Evolutionary conservation across 140 eudicot species (phyloP).

Genomic region (Cichorium intybus): DNA sequence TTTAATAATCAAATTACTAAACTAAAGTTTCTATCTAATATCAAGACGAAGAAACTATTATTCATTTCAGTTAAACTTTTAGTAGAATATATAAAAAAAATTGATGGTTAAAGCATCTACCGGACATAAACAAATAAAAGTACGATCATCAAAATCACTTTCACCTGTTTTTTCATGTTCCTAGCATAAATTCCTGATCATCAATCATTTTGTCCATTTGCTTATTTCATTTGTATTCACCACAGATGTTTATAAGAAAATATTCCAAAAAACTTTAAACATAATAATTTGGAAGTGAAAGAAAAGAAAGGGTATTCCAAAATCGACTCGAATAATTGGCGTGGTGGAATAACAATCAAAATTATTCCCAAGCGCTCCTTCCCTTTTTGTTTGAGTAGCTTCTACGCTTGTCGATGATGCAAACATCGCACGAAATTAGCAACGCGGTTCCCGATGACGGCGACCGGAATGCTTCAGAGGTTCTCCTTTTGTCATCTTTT

Average conservation of each 20-base stretch:
- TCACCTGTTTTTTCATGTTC: slow-evolving; percentile 17
- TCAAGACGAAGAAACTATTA: not conserved
- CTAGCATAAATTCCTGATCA: not conserved
- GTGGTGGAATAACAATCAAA: slow-evolving; percentile 7
- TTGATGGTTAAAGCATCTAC: not conserved
- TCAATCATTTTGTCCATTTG: slow-evolving; percentile 1
- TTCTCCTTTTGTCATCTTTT: slow-evolving; percentile 13
- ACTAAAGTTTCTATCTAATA: no score
- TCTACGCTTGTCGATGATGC: slow-evolving; percentile 26
- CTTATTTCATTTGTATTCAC: not conserved
- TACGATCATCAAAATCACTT: not conserved
- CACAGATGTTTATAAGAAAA: not conserved
- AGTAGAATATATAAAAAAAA: not conserved
- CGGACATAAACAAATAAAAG: not conserved
- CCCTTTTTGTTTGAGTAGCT: not conserved
- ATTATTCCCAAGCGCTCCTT: slow-evolving; percentile 8
- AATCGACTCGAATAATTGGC: not conserved
- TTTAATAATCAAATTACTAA: no score
- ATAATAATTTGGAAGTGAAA: not conserved
- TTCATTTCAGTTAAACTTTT: not conserved
- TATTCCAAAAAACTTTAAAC: not conserved
- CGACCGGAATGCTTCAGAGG: slow-evolving; percentile 24
- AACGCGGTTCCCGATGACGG: slow-evolving; percentile 17
- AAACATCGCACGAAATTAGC: slow-evolving; percentile 31
- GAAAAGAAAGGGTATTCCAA: not conserved